A percentile compares a stretch with the other conserved stretches of the same genome.
These are phyloP conservation scores for Metschnikowia kofuensis DNA, from an alignment of 805 yeast species.

Conservation along the genomic window DNA sequence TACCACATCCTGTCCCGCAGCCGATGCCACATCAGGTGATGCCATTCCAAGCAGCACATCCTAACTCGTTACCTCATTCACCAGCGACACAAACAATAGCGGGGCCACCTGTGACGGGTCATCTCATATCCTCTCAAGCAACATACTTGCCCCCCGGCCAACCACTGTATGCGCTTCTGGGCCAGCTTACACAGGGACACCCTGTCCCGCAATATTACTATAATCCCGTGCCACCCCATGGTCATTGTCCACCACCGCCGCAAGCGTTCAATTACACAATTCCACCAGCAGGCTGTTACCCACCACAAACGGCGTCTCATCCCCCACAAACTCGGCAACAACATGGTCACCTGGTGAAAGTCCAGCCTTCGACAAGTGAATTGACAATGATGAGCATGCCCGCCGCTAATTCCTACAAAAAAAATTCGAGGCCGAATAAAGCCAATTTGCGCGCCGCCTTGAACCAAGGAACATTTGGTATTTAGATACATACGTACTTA, in stretches of 20 bases:
- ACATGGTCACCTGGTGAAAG: constrained; percentile 2
- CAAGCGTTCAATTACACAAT: constrained; percentile 16
- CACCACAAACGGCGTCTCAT: constrained; percentile 20
- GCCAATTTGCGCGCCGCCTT: constrained; percentile 62
- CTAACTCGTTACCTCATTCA: too few relatives aligned
- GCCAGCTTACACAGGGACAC: too few relatives aligned
- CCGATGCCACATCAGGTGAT: too few relatives aligned
- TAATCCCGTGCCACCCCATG: constrained; percentile 15
- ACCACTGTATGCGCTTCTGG: too few relatives aligned
- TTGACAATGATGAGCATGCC: constrained; percentile 49
- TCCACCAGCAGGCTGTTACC: constrained; percentile 13
- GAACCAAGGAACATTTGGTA: constrained; percentile 66
- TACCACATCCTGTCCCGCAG: too few relatives aligned
- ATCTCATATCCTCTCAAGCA: too few relatives aligned
- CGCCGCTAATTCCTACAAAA: constrained; percentile 32
- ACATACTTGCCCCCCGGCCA: too few relatives aligned
- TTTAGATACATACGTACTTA: constrained; percentile 27
- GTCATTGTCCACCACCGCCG: constrained; percentile 11
- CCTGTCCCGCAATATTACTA: neutral
- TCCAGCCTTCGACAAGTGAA: constrained; percentile 37
- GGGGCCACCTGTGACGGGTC: too few relatives aligned
- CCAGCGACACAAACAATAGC: too few relatives aligned
- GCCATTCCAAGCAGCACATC: too few relatives aligned
- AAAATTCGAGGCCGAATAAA: constrained; percentile 47
- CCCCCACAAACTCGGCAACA: constrained; percentile 14